Conservation (phyloP, 2,329 filamentous ascomycete species). For the Colletotrichum musicola region DNA sequence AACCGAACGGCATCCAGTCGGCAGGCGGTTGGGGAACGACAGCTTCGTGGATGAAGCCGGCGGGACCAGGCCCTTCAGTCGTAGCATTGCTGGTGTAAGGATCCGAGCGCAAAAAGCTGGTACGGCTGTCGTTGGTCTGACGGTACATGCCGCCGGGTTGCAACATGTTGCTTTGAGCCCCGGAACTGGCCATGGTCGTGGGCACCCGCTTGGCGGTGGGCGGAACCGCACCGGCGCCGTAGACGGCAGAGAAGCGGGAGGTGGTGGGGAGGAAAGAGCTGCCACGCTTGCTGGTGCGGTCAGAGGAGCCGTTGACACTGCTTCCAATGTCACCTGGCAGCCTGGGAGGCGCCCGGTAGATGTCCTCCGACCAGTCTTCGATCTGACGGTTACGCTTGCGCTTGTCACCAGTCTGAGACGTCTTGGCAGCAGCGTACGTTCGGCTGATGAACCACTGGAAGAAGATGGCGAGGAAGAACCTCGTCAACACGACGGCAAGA, state of each 20-base stretch:
- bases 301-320: conserved; percentile 71
- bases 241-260: conserved; percentile 93
- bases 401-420: conserved; percentile 82
- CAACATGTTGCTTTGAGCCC: conserved; percentile 78
- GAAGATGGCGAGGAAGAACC: conserved; percentile 88
- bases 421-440: conserved; percentile 86
- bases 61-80: conserved; percentile 80
- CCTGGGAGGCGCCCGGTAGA: conserved; percentile 90
- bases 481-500: conserved; percentile 85
- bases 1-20: conserved; percentile 98
- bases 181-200: conserved; percentile 96
- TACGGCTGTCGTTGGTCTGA: conserved; percentile 71
- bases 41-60: conserved; percentile 95
- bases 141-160: conserved; percentile 80
- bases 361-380: conserved; percentile 97
- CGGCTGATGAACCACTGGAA: conserved; percentile 98
- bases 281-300: conserved; percentile 81
- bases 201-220: conserved; percentile 68
- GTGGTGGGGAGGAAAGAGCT: conserved; percentile 92
- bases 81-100: conserved; percentile 67
- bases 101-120: conserved; percentile 74
- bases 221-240: conserved; percentile 75
- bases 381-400: conserved; percentile 93
- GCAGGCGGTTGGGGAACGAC: conserved; percentile 96
- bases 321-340: conserved; percentile 80